Evolutionary conservation across 2,329 filamentous ascomycete genomes (phyloP).

Genomic region (Dothistroma septosporum): DNA sequence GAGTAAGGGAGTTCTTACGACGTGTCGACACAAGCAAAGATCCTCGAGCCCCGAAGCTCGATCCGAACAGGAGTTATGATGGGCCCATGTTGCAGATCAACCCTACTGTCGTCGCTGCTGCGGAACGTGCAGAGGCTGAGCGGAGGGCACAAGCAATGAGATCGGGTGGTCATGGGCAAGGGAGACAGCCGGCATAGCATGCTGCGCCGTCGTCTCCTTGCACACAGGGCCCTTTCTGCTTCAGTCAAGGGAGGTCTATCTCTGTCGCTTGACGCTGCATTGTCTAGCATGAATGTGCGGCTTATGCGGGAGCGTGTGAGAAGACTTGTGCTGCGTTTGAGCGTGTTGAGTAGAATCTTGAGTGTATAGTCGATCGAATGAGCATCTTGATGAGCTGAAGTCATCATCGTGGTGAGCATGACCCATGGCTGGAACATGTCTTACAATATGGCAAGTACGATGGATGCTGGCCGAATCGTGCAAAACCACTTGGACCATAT

Average conservation of each 20-base stretch:
- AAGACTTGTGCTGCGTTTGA: background rate
- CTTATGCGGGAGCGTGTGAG: background rate
- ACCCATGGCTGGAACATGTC: too few species aligned
- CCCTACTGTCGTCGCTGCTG: slow-evolving; percentile 11
- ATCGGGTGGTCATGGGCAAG: background rate
- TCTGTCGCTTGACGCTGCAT: background rate
- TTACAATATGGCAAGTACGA: too few species aligned
- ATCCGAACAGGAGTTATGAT: background rate
- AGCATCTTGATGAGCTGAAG: too few species aligned
- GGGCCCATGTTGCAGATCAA: slow-evolving; percentile 11
- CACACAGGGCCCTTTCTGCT: background rate
- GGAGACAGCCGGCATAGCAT: background rate
- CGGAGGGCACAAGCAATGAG: background rate
- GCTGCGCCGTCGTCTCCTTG: background rate
- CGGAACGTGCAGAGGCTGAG: slow-evolving; percentile 9
- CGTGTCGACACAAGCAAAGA: slow-evolving; percentile 60
- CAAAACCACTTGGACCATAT: too few species aligned
- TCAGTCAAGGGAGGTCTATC: background rate
- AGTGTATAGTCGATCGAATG: background rate
- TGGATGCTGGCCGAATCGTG: too few species aligned
- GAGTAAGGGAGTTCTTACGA: slow-evolving; percentile 73
- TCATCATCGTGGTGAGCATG: too few species aligned
- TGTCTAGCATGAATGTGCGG: background rate
- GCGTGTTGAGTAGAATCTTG: background rate
- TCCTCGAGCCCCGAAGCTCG: background rate